Evolutionary conservation across 2,329 filamentous ascomycete genomes (phyloP), one percentile per base, ranked within the genome.

Genomic region (Penicillium sp.): DNA sequence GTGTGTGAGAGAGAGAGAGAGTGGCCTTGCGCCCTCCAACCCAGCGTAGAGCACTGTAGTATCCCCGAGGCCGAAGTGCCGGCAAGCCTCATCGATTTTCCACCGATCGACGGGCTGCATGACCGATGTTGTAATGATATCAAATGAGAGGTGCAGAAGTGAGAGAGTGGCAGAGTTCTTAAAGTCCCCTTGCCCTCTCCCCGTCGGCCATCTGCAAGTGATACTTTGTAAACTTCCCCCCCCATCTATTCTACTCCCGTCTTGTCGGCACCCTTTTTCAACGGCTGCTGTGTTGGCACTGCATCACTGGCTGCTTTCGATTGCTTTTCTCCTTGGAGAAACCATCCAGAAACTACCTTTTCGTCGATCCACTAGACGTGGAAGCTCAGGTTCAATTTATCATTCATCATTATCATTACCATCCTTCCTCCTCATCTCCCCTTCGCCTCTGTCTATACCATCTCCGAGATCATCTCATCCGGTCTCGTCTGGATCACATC

Each of bases 21-120:
- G 29, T 32, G 29, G 18, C 13, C 5, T 2, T 11, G 13, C 9
- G 8, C 11, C 9, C 18, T 26, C n/a, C 6, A 12, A 4, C 5
- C 25, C 28, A 25, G 18, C 41, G 32, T 3, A 35, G 35, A 43
- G 12, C 18, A 48, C 36, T 27, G 37, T 39, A 41, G 45, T 34
- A 58, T 49, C 58, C 62, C 51, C 55, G 61, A 65, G 60, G 50
- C 55, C 50, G 58, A 61, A 56, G 54, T 3, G 49, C 50, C 57
- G 57, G 63, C 59, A 67, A 68, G 61, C 64, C 66, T 65, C 58
- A 58, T 66, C 56, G 61, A 64, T 64, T 64, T 51, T 51, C 18
- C 55, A 60, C 63, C 61, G 69, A 71, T 71, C 67, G 66, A 69
- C 67, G 60, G 27, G 64, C 65, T 72, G 69, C 69, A 72, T 72